A percentile compares a stretch with the other conserved stretches of the same genome.
These are phyloP conservation scores for Lachnellula cervina DNA, from an alignment of 2,329 filamentous ascomycete genomes.

Conservation along the genomic window DNA sequence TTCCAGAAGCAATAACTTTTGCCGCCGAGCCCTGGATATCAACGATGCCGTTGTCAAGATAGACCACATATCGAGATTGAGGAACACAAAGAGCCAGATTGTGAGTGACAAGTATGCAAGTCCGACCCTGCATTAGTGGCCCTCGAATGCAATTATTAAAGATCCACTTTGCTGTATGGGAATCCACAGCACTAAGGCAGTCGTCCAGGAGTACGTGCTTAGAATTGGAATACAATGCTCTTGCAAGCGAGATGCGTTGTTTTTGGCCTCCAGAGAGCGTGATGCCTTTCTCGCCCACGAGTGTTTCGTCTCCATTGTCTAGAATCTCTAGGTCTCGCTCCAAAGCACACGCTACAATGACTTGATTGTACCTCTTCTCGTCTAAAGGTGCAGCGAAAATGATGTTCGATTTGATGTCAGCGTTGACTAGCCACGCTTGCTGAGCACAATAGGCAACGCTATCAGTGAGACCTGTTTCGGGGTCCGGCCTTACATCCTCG, in stretches of 20 bases:
- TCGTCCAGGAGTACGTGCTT: slow-evolving; percentile 89
- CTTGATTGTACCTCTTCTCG: slow-evolving; percentile 76
- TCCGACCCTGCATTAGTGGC: slow-evolving; percentile 80
- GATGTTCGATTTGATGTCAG: slow-evolving; percentile 93
- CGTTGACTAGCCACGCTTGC: slow-evolving; percentile 94
- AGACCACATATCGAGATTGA: slow-evolving; percentile 72
- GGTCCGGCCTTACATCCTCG: slow-evolving; percentile 76
- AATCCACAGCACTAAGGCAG: slow-evolving; percentile 93
- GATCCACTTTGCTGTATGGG: slow-evolving; percentile 97
- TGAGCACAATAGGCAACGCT: slow-evolving; percentile 96
- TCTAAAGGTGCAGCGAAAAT: slow-evolving; percentile 80
- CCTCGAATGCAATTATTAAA: slow-evolving; percentile 90
- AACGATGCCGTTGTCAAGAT: slow-evolving; percentile 83
- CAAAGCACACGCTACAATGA: slow-evolving; percentile 85
- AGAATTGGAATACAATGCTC: slow-evolving; percentile 93
- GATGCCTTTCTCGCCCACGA: slow-evolving; percentile 96
- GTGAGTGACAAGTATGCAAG: slow-evolving; percentile 93
- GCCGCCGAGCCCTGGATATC: slow-evolving; percentile 69
- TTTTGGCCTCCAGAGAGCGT: slow-evolving; percentile 96
- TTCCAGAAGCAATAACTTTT: slow-evolving; percentile 80
- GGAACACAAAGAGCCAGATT: slow-evolving; percentile 87
- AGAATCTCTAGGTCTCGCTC: slow-evolving; percentile 90
- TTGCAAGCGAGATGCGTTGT: slow-evolving; percentile 93
- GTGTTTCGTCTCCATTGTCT: slow-evolving; percentile 84
- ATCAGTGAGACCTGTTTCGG: slow-evolving; percentile 81